Conservation (phyloP, 768 basidiomycete genomes). For the Boletus reticulatus region DNA sequence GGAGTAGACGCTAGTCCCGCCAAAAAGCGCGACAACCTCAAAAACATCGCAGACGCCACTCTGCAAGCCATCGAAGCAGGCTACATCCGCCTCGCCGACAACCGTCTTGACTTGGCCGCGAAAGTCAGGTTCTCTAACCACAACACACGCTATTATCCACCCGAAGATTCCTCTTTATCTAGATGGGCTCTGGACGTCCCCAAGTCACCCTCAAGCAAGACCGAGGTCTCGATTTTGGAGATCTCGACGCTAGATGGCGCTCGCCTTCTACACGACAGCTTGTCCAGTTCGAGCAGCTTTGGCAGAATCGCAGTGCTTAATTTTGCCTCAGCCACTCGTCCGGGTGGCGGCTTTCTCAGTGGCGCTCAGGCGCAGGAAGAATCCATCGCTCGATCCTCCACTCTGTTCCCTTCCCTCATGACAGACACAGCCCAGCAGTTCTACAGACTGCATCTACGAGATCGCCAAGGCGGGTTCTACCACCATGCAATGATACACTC, state of each 20-base stretch:
- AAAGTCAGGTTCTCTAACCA: constrained; percentile 34
- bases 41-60: constrained; percentile 51
- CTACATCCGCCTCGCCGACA: constrained; percentile 31
- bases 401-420: constrained; percentile 61
- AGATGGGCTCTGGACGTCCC: constrained; percentile 39
- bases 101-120: constrained; percentile 34
- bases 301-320: constrained; percentile 62
- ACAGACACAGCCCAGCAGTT: constrained; percentile 55
- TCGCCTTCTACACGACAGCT: constrained; percentile 34
- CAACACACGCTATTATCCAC: constrained; percentile 52
- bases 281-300: constrained; percentile 8
- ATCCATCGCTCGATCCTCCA: constrained; percentile 73
- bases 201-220: constrained; percentile 7
- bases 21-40: constrained; percentile 16
- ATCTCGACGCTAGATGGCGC: constrained; percentile 65
- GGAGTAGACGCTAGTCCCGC: not conserved
- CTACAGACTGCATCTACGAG: constrained; percentile 56
- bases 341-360: constrained; percentile 72
- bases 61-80: constrained; percentile 48
- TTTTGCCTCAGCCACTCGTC: constrained; percentile 73
- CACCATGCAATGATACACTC: constrained; percentile 80
- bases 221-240: constrained; percentile 51
- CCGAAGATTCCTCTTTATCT: constrained; percentile 44
- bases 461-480: constrained; percentile 56
- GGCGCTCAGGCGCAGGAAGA: constrained; percentile 82